Evolutionary conservation across 495 filamentous ascomycete species (phyloP).

Genomic region (Penicillium argentinense): DNA sequence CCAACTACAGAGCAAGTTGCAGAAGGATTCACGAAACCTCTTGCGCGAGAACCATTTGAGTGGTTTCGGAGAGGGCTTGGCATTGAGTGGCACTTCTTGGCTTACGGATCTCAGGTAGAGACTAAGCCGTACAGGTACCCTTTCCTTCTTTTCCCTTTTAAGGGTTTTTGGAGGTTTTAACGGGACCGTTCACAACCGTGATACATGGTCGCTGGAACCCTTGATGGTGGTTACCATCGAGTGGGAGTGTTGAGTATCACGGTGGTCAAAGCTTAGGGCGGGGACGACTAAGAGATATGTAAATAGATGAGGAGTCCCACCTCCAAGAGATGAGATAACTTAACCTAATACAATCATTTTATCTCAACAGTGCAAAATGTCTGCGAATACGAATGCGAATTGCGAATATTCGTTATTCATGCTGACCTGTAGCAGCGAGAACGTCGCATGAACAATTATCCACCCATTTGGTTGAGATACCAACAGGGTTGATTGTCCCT

Average conservation of each 20-base stretch:
- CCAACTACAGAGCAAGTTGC: neutral
- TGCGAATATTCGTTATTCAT: no score
- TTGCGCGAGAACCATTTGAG: constrained; percentile 23
- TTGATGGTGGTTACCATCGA: constrained; percentile 11
- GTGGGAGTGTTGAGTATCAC: no score
- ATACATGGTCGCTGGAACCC: constrained; percentile 3
- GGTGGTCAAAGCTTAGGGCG: neutral
- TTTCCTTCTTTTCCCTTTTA: neutral
- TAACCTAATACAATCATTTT: no score
- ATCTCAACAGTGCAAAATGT: no score
- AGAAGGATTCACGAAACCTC: constrained; percentile 17
- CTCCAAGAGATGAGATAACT: no score
- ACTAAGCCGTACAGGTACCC: neutral
- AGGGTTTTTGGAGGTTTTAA: neutral
- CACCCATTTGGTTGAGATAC: no score
- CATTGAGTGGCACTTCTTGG: neutral
- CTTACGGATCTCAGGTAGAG: neutral
- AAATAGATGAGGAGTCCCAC: no score
- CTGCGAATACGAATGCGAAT: no score
- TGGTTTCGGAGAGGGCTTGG: constrained; percentile 22
- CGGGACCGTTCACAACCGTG: neutral
- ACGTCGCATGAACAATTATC: no score
- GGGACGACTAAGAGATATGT: no score
- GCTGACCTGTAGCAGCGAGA: no score
- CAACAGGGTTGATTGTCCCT: no score